phyloP scores from a whole-genome alignment of 768 basidiomycete species.

The Dictyophora rubrovolvata region DNA sequence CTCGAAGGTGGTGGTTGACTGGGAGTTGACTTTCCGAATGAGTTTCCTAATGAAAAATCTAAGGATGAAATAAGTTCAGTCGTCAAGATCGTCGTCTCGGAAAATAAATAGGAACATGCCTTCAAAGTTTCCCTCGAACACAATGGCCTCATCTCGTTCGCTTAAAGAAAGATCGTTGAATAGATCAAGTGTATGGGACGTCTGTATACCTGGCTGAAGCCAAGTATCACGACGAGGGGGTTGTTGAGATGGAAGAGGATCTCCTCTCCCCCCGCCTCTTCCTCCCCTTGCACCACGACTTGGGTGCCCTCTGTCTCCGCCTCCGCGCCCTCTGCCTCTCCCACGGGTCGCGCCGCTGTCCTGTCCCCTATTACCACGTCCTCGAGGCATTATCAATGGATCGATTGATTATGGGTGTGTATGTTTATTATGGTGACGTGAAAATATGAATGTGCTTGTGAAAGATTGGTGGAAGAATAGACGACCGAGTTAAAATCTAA shows the following conservation, averaged over 20 bases:
- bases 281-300: not conserved
- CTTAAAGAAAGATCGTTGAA: not conserved
- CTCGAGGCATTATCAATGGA: not conserved
- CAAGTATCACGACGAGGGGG: too few relatives aligned
- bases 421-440: too few relatives aligned
- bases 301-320: not conserved
- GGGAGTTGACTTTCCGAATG: too few relatives aligned
- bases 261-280: not conserved
- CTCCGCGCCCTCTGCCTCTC: conserved; percentile 3
- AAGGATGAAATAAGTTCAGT: not conserved
- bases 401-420: not conserved
- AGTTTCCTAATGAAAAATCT: conserved; percentile 2
- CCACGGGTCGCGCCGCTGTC: not conserved
- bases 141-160: not conserved
- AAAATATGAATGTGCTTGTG: too few relatives aligned
- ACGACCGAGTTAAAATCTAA: too few relatives aligned
- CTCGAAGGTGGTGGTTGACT: too few relatives aligned
- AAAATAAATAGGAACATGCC: not conserved
- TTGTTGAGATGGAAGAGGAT: not conserved
- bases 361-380: not conserved
- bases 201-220: not conserved
- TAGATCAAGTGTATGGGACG: not conserved
- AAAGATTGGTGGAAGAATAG: too few relatives aligned
- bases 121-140: conserved; percentile 4
- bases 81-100: not conserved